Percentiles rank a stretch among this genome's conserved stretches.
phyloP scores from a whole-genome alignment of 306 rosid species.

The Inga oerstediana region DNA sequence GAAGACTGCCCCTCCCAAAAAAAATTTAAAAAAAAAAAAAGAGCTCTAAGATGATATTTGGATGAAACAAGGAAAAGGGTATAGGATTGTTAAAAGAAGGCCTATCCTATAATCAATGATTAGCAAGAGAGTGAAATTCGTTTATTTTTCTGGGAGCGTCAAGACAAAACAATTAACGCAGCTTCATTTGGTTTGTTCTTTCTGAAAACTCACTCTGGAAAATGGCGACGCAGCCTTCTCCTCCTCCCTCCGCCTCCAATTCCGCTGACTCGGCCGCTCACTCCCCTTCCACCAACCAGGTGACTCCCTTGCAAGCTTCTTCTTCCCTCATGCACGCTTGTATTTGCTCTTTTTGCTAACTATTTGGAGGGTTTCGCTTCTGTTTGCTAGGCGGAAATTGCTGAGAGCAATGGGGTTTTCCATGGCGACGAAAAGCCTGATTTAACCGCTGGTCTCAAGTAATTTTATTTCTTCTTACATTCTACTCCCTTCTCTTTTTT shows the following conservation, averaged over 20 bases:
- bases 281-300: constrained; percentile 50
- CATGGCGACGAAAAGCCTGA: constrained; percentile 54
- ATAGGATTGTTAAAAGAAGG: neutral
- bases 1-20: too few relatives aligned
- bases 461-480: constrained; percentile 6
- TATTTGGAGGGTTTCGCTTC: constrained; percentile 33
- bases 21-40: too few relatives aligned
- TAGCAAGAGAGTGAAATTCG: neutral
- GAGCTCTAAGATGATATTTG: too few relatives aligned
- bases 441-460: constrained; percentile 50
- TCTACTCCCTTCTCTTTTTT: neutral
- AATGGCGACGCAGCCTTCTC: constrained; percentile 52
- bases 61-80: neutral
- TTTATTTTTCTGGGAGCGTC: neutral
- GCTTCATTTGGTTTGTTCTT: neutral
- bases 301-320: constrained; percentile 21
- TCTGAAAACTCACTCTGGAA: neutral
- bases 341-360: constrained; percentile 18
- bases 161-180: neutral
- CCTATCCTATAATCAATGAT: neutral
- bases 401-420: constrained; percentile 41
- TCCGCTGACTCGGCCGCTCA: constrained; percentile 46
- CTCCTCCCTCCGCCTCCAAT: constrained; percentile 52
- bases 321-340: constrained; percentile 21
- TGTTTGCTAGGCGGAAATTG: constrained; percentile 47